phyloP scores from a whole-genome alignment of 2,329 filamentous ascomycete genomes.

The Westerdykella ornata region DNA sequence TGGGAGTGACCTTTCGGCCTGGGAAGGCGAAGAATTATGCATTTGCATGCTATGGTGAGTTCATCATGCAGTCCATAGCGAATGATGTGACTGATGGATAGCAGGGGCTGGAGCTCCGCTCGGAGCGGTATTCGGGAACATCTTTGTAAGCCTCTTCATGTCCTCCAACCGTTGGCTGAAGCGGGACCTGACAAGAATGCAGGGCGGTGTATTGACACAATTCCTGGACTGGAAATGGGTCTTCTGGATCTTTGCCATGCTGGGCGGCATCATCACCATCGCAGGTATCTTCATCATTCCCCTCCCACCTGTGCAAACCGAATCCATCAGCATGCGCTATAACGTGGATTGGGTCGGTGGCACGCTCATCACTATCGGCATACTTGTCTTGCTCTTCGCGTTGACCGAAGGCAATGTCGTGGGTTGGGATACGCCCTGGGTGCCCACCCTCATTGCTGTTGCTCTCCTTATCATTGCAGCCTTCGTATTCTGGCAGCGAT shows the following conservation, averaged over 20 bases:
- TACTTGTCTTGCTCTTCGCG: conserved; percentile 59
- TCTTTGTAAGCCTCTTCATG: conserved; percentile 37
- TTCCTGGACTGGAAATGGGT: conserved; percentile 41
- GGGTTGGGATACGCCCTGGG: conserved; percentile 59
- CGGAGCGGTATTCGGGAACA: conserved; percentile 58
- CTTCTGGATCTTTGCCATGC: conserved; percentile 53
- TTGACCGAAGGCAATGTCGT: conserved; percentile 64
- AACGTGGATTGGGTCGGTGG: conserved; percentile 63
- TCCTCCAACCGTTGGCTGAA: no score
- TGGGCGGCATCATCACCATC: conserved; percentile 52
- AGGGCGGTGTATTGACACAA: conserved; percentile 55
- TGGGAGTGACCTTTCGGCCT: conserved; percentile 60
- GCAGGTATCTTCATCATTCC: conserved; percentile 57
- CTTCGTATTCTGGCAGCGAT: conserved; percentile 57
- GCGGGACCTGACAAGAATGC: conserved; percentile 2
- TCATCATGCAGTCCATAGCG: neutral
- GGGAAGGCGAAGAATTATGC: conserved; percentile 65
- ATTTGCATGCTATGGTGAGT: conserved; percentile 51
- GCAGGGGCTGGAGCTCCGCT: conserved; percentile 55
- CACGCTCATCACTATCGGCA: conserved; percentile 54
- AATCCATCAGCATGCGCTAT: conserved; percentile 35
- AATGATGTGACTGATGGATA: conserved; percentile 2
- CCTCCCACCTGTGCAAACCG: conserved; percentile 34
- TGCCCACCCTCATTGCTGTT: conserved; percentile 54
- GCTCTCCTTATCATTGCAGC: conserved; percentile 50